Evolutionary conservation across 306 rosid genomes (phyloP).

Genomic region (Echinosophora koreensis): DNA sequence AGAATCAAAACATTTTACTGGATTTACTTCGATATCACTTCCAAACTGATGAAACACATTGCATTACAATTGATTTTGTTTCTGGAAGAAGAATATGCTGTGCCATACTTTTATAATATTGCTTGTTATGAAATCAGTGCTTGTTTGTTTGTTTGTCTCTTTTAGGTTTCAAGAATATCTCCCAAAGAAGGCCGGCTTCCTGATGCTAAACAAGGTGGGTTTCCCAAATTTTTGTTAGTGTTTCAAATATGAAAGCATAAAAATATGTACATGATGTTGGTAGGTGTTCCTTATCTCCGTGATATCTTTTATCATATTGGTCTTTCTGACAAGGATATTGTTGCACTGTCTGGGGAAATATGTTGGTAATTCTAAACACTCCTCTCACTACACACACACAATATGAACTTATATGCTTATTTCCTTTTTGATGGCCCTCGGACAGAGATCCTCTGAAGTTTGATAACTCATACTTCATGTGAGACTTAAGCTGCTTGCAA

Average conservation of each 20-base stretch:
- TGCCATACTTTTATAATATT: slow-evolving; percentile 35
- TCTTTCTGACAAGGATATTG: slow-evolving; percentile 84
- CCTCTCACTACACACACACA: too few species aligned
- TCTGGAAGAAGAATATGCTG: slow-evolving; percentile 81
- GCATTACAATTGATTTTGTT: slow-evolving; percentile 68
- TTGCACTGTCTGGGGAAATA: slow-evolving; percentile 85
- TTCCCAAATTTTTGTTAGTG: slow-evolving; percentile 17
- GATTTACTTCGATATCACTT: slow-evolving; percentile 3
- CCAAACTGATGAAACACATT: slow-evolving; percentile 15
- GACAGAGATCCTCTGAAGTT: slow-evolving; percentile 90
- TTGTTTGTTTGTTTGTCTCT: slow-evolving; percentile 18
- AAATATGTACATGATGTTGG: slow-evolving; percentile 38
- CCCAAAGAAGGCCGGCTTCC: slow-evolving; percentile 89
- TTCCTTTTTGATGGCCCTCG: slow-evolving; percentile 75
- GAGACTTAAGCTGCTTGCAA: slow-evolving; percentile 48
- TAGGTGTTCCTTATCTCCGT: slow-evolving; percentile 78
- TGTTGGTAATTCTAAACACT: slow-evolving; percentile 61
- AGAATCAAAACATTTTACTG: slow-evolving; percentile 18
- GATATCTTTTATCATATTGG: slow-evolving; percentile 87
- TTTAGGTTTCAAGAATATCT: slow-evolving; percentile 78
- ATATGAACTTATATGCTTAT: slow-evolving; percentile 36
- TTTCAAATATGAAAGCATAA: slow-evolving; percentile 36
- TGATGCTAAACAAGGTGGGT: slow-evolving; percentile 79
- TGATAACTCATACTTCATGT: slow-evolving; percentile 86
- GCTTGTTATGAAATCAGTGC: slow-evolving; percentile 31